Evolutionary conservation across 139 green algal species (phyloP).

Genomic region (Gonium pectorale): DNA sequence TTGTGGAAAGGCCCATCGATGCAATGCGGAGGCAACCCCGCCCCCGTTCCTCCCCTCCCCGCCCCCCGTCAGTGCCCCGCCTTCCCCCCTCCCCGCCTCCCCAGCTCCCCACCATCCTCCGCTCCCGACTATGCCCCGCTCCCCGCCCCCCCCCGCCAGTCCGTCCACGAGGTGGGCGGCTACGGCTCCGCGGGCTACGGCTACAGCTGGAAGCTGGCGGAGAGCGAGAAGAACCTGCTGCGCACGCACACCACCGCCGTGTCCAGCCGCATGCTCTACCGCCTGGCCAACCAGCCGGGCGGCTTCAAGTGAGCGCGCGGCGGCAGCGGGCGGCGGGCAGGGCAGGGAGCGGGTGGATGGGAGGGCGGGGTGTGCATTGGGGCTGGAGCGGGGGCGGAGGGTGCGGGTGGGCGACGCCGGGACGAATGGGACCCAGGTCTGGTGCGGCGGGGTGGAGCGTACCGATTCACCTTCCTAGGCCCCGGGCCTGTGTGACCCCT

Average conservation of each 20-base stretch:
- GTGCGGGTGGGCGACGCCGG: neutral
- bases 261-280: slow-evolving; percentile 93
- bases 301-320: slow-evolving; percentile 52
- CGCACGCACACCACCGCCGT: slow-evolving; percentile 99
- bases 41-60: no score
- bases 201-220: slow-evolving; percentile 91
- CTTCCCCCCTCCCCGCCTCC: no score
- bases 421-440: no score
- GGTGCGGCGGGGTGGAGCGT: no score
- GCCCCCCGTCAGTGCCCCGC: no score
- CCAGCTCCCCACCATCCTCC: no score
- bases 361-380: neutral
- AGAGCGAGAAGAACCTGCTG: slow-evolving; percentile 98
- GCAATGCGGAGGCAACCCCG: no score
- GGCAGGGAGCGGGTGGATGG: neutral
- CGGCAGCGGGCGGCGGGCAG: neutral
- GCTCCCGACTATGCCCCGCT: no score
- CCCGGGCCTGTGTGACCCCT: no score
- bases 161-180: slow-evolving; percentile 88
- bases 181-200: slow-evolving; percentile 92
- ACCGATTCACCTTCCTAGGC: no score
- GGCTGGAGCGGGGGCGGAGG: neutral
- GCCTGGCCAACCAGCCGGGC: slow-evolving; percentile 69
- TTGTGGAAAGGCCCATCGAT: no score
- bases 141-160: slow-evolving; percentile 24